Conservation (phyloP, 2,329 filamentous ascomycete genomes). For the Simplicillium sp. region DNA sequence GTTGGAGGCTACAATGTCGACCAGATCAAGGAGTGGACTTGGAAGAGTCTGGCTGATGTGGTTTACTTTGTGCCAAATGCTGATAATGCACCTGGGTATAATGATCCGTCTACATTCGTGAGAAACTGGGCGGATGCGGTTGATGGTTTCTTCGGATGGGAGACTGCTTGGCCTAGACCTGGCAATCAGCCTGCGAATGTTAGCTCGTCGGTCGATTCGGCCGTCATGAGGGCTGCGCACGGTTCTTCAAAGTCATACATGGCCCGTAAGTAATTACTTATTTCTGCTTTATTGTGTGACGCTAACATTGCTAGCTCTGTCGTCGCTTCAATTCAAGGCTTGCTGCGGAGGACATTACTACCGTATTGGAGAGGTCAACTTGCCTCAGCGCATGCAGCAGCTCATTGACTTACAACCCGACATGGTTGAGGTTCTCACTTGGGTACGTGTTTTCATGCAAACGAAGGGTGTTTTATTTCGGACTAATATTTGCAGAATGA, state of each 20-base stretch:
- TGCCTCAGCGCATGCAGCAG: slow-evolving; percentile 8
- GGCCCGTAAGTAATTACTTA: slow-evolving; percentile 4
- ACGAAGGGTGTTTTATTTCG: not conserved
- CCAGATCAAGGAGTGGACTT: too few species aligned
- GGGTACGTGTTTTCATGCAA: too few species aligned
- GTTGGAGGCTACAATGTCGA: not conserved
- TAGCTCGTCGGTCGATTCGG: slow-evolving; percentile 2
- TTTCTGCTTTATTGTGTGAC: not conserved
- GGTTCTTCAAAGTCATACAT: slow-evolving; percentile 4
- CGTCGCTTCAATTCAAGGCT: slow-evolving; percentile 8
- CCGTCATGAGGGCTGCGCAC: slow-evolving; percentile 3
- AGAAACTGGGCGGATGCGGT: slow-evolving; percentile 6
- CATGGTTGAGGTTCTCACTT: slow-evolving; percentile 3
- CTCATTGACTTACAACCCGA: slow-evolving; percentile 5
- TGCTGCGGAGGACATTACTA: slow-evolving; percentile 6
- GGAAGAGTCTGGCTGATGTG: too few species aligned
- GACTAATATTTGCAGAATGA: slow-evolving; percentile 7
- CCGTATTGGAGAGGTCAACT: slow-evolving; percentile 8
- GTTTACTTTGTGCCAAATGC: slow-evolving; percentile 8
- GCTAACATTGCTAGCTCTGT: slow-evolving; percentile 3
- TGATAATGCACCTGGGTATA: slow-evolving; percentile 4
- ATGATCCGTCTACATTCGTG: slow-evolving; percentile 2
- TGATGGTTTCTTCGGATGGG: slow-evolving; percentile 9
- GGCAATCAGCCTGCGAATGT: slow-evolving; percentile 6
- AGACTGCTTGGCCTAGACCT: slow-evolving; percentile 7